Evolutionary conservation across 257 asterid species (phyloP).

Genomic region (Perilla frutescens): DNA sequence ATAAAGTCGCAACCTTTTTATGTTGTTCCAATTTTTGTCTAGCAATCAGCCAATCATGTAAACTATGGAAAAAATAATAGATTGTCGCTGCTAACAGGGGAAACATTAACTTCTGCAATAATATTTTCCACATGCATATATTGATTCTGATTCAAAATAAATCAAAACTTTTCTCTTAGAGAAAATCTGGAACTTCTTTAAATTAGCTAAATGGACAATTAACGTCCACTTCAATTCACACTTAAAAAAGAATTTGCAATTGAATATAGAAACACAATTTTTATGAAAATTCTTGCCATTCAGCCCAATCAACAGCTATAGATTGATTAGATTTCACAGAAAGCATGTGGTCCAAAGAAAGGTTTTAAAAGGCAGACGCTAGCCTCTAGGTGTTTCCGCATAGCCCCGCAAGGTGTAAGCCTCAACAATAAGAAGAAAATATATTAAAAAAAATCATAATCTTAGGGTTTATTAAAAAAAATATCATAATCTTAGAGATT

Average conservation of each 20-base stretch:
- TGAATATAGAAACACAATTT: neutral
- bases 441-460: no score
- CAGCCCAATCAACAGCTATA: neutral
- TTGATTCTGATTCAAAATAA: neutral
- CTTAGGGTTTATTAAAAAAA: no score
- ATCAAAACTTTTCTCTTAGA: no score
- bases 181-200: neutral
- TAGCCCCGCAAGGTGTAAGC: no score
- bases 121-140: neutral
- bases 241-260: neutral
- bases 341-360: neutral
- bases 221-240: no score
- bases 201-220: neutral
- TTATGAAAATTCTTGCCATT: neutral
- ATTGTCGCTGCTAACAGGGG: neutral
- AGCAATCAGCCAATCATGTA: neutral
- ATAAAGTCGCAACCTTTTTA: neutral
- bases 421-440: no score
- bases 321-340: neutral
- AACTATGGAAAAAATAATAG: neutral
- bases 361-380: no score
- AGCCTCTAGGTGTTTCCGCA: no score
- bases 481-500: no score
- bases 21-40: neutral
- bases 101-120: conserved; percentile 2